A percentile compares a stretch with the other conserved stretches of the same genome.
phyloP scores from a whole-genome alignment of 805 yeast genomes.

The Nakazawaea wickerhamii region DNA sequence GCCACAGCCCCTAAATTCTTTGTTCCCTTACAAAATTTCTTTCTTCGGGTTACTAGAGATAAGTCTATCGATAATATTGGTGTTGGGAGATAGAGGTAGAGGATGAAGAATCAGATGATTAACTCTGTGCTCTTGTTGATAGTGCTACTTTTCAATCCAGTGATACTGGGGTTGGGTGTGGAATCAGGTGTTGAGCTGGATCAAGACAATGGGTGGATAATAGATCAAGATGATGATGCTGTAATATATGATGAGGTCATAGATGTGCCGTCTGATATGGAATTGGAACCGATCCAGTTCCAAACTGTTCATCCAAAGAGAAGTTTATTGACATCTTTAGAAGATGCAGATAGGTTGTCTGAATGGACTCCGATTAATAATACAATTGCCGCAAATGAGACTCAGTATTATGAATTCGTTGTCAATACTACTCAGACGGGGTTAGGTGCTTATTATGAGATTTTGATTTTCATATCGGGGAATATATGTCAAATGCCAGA shows the following conservation, averaged over 20 bases:
- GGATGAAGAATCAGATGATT: neutral
- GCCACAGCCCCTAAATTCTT: neutral
- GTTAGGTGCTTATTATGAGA: constrained; percentile 39
- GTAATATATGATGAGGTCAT: neutral
- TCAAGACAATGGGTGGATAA: no score
- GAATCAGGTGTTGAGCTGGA: neutral
- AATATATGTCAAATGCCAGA: constrained; percentile 38
- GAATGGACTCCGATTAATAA: constrained; percentile 22
- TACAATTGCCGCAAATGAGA: constrained; percentile 30
- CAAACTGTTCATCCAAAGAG: constrained; percentile 4
- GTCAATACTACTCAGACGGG: constrained; percentile 39
- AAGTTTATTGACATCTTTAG: constrained; percentile 9
- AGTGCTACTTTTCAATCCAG: constrained; percentile 1
- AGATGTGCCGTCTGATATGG: neutral
- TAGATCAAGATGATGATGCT: neutral
- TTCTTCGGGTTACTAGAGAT: no score
- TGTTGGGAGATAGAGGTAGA: no score
- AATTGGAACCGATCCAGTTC: neutral
- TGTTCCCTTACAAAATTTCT: neutral
- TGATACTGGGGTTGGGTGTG: neutral
- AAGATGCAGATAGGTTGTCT: constrained; percentile 9
- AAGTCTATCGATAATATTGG: no score
- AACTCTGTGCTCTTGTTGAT: neutral
- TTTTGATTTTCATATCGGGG: constrained; percentile 45
- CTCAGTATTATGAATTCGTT: constrained; percentile 36